These are phyloP conservation scores for Botrytis deweyae DNA, from an alignment of 2,329 filamentous ascomycete genomes.

Conservation along the genomic window DNA sequence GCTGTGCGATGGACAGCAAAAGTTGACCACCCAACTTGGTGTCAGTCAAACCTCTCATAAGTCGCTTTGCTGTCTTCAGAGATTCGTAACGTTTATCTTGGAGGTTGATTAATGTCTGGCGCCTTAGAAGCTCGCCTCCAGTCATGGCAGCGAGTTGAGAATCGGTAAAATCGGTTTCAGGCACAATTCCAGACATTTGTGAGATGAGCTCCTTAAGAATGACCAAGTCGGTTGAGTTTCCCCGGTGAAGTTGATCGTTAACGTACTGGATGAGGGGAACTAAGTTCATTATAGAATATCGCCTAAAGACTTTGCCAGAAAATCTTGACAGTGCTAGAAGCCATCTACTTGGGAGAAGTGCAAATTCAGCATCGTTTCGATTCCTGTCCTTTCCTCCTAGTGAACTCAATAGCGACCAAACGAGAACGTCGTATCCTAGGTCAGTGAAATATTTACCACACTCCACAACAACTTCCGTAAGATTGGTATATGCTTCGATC, in stretches of 20 bases:
- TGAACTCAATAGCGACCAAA: constrained; percentile 85
- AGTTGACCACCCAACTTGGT: constrained; percentile 77
- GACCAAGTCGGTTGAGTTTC: constrained; percentile 87
- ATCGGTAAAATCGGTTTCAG: constrained; percentile 85
- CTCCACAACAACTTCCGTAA: constrained; percentile 92
- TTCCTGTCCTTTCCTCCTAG: constrained; percentile 63
- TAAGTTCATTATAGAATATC: constrained; percentile 80
- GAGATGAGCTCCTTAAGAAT: constrained; percentile 87
- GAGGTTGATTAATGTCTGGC: constrained; percentile 75
- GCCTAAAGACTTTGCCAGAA: constrained; percentile 83
- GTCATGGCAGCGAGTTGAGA: constrained; percentile 84
- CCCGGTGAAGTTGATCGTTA: constrained; percentile 73
- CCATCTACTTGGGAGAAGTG: constrained; percentile 83
- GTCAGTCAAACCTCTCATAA: constrained; percentile 77
- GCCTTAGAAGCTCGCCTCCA: constrained; percentile 75
- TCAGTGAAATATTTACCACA: constrained; percentile 93
- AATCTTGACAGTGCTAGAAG: constrained; percentile 87
- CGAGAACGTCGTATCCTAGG: constrained; percentile 87
- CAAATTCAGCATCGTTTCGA: constrained; percentile 60
- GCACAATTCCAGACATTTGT: constrained; percentile 90
- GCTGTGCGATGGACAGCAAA: constrained; percentile 87
- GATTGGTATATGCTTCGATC: constrained; percentile 90
- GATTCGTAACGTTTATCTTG: constrained; percentile 80
- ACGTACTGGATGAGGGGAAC: constrained; percentile 88
- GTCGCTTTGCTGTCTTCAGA: constrained; percentile 70